Base-by-base conservation (phyloP, 2,329 filamentous ascomycete genomes). In the Verticillium nubilum region DNA sequence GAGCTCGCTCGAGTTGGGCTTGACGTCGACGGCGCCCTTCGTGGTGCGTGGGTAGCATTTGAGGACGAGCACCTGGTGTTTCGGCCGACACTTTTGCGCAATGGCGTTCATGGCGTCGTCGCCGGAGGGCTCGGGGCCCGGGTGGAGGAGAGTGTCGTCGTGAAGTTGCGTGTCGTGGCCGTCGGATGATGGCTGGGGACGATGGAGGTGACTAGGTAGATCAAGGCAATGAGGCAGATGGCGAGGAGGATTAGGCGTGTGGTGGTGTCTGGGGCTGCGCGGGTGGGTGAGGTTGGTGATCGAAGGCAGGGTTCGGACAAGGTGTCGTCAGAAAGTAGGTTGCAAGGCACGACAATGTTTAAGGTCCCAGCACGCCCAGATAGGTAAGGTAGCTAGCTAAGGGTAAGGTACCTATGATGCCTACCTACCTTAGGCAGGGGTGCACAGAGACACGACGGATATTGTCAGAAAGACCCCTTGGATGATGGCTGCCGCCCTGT, bases 41-140 rank as follows among this genome's bases (percentile, higher is more conserved):
- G 91, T 91, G 64, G 91, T 93, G 67, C 90, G 89, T 47, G 95
- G 95, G 74, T 97, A 99, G 80, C 94, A 98, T 79, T 97, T 97
- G 65, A 97, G 85, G 66, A 97, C 89, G 62, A 98, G 81, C 67
- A 97, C 91, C 83, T 98, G 94, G 78, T 99, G 95, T 80, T 97
- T 98, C 28, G 95, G 94, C 62, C 94, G 91, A 75, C 85, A 87
- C 74, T 81, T 86, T 69, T 87, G 81, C 75, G 85, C 80, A 64
- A 88, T 80, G 70, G 85, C 80, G 70, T 88, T 81, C 86, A 89
- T 89, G 62, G 68, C 70, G 72, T 37, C 54, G 52, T 54, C 28
- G 35, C 62, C 67, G 67, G 60, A 62, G 66, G 54, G 55, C 58
- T 62, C 61, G 59, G 61, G 47, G 58, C 52, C 61, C 61, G 50